phyloP scores from a whole-genome alignment of 106 monocot species.

The Agapanthus africanus region DNA sequence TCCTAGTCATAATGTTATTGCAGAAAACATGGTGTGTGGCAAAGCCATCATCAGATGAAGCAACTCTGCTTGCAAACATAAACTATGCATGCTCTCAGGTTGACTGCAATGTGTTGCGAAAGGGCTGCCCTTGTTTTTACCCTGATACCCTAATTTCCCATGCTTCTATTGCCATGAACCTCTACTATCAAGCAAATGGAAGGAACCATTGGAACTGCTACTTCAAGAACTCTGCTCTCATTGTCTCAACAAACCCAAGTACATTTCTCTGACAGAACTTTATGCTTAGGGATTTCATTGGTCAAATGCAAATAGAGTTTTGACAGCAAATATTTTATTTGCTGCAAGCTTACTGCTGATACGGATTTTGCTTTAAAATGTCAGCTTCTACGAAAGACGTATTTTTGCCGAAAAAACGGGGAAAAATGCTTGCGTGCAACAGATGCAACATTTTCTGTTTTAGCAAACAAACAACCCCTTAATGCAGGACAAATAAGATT shows the following conservation, averaged over 20 bases:
- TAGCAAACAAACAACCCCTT: too few relatives aligned
- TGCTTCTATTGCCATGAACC: slow-evolving; percentile 43
- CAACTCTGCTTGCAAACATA: slow-evolving; percentile 24
- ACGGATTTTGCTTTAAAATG: too few relatives aligned
- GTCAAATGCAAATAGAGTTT: too few relatives aligned
- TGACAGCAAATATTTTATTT: too few relatives aligned
- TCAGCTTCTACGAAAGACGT: too few relatives aligned
- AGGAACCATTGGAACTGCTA: slow-evolving; percentile 44
- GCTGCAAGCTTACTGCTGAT: too few relatives aligned
- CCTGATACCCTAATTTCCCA: slow-evolving; percentile 39
- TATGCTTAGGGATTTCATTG: too few relatives aligned
- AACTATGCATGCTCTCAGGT: slow-evolving; percentile 45
- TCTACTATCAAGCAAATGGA: slow-evolving; percentile 33
- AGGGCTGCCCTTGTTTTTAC: slow-evolving; percentile 26
- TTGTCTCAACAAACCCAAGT: slow-evolving; percentile 36
- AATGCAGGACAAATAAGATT: too few relatives aligned
- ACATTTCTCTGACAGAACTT: too few relatives aligned
- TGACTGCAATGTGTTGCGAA: slow-evolving; percentile 24
- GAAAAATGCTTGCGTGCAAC: too few relatives aligned
- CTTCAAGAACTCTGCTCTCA: slow-evolving; percentile 33
- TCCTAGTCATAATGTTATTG: neutral
- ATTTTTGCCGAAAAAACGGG: too few relatives aligned
- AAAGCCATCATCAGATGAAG: slow-evolving; percentile 33
- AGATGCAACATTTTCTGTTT: too few relatives aligned
- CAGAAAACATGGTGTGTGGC: slow-evolving; percentile 54